A percentile compares a stretch with the other conserved stretches of the same genome.
These are phyloP conservation scores for Benincasa hispida DNA, from an alignment of 306 rosid species.

Conservation along the genomic window DNA sequence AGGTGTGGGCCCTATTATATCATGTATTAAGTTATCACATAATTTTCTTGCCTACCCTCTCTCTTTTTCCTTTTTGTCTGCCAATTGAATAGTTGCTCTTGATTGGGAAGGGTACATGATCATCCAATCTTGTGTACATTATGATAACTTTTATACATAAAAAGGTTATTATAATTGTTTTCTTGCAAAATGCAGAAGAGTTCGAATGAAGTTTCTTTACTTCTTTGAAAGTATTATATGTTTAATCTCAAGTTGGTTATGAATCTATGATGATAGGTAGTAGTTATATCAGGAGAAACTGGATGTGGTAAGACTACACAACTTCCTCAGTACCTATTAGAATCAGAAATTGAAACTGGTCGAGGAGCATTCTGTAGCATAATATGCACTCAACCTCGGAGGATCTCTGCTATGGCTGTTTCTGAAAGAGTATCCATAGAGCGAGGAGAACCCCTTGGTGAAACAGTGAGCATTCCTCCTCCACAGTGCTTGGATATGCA, in stretches of 20 bases:
- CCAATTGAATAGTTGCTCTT: neutral
- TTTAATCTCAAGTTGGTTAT: neutral
- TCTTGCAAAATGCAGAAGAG: neutral
- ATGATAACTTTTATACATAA: neutral
- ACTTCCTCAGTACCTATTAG: slow-evolving; percentile 45
- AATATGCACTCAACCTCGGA: slow-evolving; percentile 46
- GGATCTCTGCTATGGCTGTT: slow-evolving; percentile 51
- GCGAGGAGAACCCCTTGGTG: slow-evolving; percentile 51
- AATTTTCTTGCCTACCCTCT: neutral
- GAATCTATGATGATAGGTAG: slow-evolving; percentile 28
- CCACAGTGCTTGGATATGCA: slow-evolving; percentile 2
- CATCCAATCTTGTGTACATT: neutral
- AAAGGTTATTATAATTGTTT: neutral
- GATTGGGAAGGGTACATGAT: neutral
- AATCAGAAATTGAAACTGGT: slow-evolving; percentile 51
- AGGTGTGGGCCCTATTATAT: too few relatives aligned
- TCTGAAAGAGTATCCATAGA: slow-evolving; percentile 45
- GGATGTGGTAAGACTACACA: slow-evolving; percentile 62
- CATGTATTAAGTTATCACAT: neutral
- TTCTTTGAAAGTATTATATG: neutral
- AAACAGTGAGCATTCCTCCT: slow-evolving; percentile 32
- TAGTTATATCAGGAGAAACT: slow-evolving; percentile 51
- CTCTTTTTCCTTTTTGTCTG: neutral
- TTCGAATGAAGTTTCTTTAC: neutral
- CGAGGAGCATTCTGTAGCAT: slow-evolving; percentile 52